Evolutionary conservation across 2,329 filamentous ascomycete genomes (phyloP).

Genomic region (Venturiaceae sp.): DNA sequence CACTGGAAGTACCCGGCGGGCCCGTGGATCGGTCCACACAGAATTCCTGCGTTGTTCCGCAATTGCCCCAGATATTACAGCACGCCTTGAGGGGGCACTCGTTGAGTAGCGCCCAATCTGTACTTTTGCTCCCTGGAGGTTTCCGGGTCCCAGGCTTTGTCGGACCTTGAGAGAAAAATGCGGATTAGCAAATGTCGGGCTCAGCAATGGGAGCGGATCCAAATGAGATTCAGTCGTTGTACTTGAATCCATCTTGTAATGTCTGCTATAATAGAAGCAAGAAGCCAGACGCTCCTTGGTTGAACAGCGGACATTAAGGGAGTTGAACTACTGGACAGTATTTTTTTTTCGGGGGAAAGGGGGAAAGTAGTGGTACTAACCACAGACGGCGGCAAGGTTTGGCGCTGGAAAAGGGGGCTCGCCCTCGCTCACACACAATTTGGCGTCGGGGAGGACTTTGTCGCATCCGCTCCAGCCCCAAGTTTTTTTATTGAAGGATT

Average conservation of each 20-base stretch:
- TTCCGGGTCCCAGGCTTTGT: conserved; percentile 21
- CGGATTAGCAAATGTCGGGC: conserved; percentile 34
- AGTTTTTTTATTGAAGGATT: conserved; percentile 30
- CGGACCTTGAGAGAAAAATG: conserved; percentile 34
- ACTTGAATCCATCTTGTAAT: no score
- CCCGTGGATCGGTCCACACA: conserved; percentile 22
- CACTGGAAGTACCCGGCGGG: conserved; percentile 26
- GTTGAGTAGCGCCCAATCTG: conserved; percentile 13
- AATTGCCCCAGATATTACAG: conserved; percentile 36
- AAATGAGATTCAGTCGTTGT: no score
- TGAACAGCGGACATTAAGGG: no score
- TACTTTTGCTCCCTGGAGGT: conserved; percentile 18
- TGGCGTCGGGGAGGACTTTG: conserved; percentile 17
- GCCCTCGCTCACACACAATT: conserved; percentile 33
- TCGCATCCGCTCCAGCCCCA: conserved; percentile 36
- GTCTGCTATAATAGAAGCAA: no score
- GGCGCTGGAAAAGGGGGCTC: conserved; percentile 30
- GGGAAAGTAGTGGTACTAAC: no score
- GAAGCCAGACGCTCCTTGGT: no score
- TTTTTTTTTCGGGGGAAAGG: no score
- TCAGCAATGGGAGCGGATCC: no score
- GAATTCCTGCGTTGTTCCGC: conserved; percentile 35
- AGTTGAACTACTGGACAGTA: no score
- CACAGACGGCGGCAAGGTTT: background rate
- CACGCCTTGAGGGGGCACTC: conserved; percentile 30